These are phyloP conservation scores for Penicillium polonicum DNA, from an alignment of 2,329 filamentous ascomycete genomes.

Conservation along the genomic window DNA sequence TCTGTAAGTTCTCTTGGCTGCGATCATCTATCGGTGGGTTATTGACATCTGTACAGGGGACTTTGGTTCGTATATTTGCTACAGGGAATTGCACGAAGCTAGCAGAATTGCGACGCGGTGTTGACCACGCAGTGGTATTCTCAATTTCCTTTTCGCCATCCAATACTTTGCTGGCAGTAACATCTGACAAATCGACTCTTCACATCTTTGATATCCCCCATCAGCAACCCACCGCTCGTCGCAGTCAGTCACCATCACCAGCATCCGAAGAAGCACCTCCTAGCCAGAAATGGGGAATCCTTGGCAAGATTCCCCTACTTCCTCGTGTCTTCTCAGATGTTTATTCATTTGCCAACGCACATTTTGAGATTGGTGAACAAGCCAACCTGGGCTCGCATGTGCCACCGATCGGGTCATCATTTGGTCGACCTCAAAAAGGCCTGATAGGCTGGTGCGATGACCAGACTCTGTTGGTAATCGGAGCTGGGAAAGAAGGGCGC, in stretches of 20 bases:
- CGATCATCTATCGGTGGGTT: conserved; percentile 5
- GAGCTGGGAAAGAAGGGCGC: conserved; percentile 73
- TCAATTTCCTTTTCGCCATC: conserved; percentile 84
- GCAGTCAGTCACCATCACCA: conserved; percentile 37
- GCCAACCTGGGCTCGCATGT: conserved; percentile 45
- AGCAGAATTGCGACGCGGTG: conserved; percentile 80
- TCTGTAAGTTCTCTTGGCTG: conserved; percentile 48
- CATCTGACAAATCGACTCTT: conserved; percentile 93
- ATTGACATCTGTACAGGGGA: conserved; percentile 59
- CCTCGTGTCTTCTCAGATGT: conserved; percentile 85
- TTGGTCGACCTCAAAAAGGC: conserved; percentile 70
- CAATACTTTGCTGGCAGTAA: conserved; percentile 78
- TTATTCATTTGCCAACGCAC: conserved; percentile 77
- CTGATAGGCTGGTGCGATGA: conserved; percentile 82
- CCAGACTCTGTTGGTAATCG: conserved; percentile 69
- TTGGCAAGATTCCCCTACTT: conserved; percentile 79
- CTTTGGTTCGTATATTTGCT: conserved; percentile 80
- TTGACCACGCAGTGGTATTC: conserved; percentile 84
- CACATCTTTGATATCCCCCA: conserved; percentile 85
- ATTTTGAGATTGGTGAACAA: conserved; percentile 83
- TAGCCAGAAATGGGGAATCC: conserved; percentile 77
- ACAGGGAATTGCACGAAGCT: conserved; percentile 77
- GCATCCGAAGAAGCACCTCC: conserved; percentile 46
- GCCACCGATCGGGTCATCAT: conserved; percentile 53
- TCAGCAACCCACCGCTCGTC: conserved; percentile 34